Conservation (phyloP, 371 early-diverging fungal species). For the Mortierella sp. region DNA sequence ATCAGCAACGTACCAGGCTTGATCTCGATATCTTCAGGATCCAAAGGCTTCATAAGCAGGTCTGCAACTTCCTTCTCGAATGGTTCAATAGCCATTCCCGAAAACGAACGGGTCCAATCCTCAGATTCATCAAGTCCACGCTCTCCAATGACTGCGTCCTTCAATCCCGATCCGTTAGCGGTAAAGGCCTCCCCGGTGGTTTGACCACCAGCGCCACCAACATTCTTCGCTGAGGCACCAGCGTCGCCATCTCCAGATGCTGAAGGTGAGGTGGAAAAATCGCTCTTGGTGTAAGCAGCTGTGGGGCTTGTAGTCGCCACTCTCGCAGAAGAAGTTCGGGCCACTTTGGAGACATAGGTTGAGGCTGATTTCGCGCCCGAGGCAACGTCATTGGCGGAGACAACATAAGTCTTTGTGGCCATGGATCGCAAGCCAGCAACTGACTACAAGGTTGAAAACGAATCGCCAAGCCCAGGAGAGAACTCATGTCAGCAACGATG, state of each 20-base stretch:
- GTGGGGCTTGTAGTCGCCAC: neutral
- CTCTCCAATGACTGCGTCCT: conserved; percentile 42
- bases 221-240: neutral
- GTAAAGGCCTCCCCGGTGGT: neutral
- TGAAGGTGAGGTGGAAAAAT: conserved; percentile 19
- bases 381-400: conserved; percentile 23
- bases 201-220: conserved; percentile 29
- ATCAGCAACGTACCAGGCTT: conserved; percentile 93
- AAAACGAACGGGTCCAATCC: conserved; percentile 80
- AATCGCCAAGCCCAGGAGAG: neutral
- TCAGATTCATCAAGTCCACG: conserved; percentile 23
- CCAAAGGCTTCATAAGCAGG: conserved; percentile 78
- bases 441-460: conserved; percentile 9
- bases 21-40: conserved; percentile 86
- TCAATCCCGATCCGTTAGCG: conserved; percentile 10
- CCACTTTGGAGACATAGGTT: conserved; percentile 11
- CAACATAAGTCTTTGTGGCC: conserved; percentile 37
- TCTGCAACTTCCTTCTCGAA: conserved; percentile 79
- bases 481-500: neutral
- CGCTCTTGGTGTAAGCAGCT: conserved; percentile 24
- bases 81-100: conserved; percentile 77
- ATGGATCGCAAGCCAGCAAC: conserved; percentile 22
- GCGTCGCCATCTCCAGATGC: conserved; percentile 5
- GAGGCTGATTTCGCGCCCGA: conserved; percentile 18
- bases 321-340: conserved; percentile 4